Evolutionary conservation across 2,329 filamentous ascomycete genomes (phyloP).

Genomic region (Ceratocystis alfenasii): DNA sequence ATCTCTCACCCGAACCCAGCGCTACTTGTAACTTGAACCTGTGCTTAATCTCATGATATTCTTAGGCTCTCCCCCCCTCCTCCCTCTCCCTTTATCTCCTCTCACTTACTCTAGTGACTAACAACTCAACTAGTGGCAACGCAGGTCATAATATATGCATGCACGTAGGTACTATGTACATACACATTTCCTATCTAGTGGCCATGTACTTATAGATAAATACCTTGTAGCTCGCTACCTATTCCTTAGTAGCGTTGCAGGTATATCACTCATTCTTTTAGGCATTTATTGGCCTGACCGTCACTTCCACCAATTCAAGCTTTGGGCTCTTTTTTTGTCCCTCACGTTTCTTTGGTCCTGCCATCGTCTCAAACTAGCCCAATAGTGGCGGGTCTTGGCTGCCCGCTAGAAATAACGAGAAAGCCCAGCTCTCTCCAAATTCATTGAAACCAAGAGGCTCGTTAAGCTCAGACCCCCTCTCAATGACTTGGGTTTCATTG

Average conservation of each 20-base stretch:
- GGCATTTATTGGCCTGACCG: slow-evolving; percentile 4
- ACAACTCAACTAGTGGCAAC: background rate
- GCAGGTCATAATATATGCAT: slow-evolving; percentile 5
- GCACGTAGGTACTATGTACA: slow-evolving; percentile 1
- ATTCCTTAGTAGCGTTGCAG: background rate
- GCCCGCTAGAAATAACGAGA: background rate
- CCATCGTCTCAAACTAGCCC: background rate
- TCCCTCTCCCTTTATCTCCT: background rate
- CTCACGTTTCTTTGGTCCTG: background rate
- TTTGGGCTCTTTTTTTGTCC: slow-evolving; percentile 3
- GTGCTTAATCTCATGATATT: background rate
- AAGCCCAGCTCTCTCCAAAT: background rate
- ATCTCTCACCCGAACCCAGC: background rate
- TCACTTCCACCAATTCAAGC: background rate
- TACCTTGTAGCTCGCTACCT: background rate
- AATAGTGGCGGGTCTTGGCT: slow-evolving; percentile 10
- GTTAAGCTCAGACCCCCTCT: slow-evolving; percentile 4
- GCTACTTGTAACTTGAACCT: background rate
- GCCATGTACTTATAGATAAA: background rate
- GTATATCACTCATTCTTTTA: slow-evolving; percentile 10
- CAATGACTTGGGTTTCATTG: background rate
- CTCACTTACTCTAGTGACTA: background rate
- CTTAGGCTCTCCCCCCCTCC: background rate
- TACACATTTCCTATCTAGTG: background rate
- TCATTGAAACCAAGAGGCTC: background rate